These are phyloP conservation scores for Myriosclerotinia duriaeana DNA, from an alignment of 2,329 filamentous ascomycete species.

Conservation along the genomic window DNA sequence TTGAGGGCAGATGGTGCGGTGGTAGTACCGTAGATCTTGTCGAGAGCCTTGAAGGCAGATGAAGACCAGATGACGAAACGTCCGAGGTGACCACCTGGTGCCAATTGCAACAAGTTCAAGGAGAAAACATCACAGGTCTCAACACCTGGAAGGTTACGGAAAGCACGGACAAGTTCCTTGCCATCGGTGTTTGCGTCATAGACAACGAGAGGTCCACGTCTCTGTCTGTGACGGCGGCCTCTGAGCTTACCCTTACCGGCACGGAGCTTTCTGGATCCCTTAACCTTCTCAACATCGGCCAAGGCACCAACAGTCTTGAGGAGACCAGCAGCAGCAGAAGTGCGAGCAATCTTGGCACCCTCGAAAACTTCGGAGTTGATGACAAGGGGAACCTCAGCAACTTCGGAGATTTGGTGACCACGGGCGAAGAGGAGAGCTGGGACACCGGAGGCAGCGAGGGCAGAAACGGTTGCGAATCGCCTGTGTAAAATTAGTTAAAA, in stretches of 20 bases:
- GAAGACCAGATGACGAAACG: constrained; percentile 99
- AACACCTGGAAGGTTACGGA: constrained; percentile 98
- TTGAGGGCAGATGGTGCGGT: constrained; percentile 87
- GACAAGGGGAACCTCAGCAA: constrained; percentile 96
- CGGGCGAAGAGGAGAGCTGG: constrained; percentile 93
- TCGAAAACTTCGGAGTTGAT: constrained; percentile 89
- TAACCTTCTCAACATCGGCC: constrained; percentile 91
- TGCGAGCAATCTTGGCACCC: constrained; percentile 78
- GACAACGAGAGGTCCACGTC: constrained; percentile 95
- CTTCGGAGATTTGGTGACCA: constrained; percentile 88
- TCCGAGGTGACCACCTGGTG: constrained; percentile 96
- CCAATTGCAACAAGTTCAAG: constrained; percentile 98
- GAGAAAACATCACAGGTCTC: constrained; percentile 93
- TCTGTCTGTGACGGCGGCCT: constrained; percentile 94
- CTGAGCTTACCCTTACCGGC: constrained; percentile 99
- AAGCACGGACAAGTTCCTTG: constrained; percentile 88
- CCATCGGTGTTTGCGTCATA: constrained; percentile 95
- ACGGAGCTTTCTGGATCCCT: constrained; percentile 92
- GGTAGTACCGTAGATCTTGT: constrained; percentile 94
- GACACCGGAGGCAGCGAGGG: constrained; percentile 93
- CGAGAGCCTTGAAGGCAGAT: constrained; percentile 90
- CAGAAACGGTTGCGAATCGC: constrained; percentile 97
- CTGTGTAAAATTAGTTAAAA: constrained; percentile 46
- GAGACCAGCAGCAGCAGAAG: constrained; percentile 79
- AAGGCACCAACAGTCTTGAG: constrained; percentile 89